Evolutionary conservation across 2,329 filamentous ascomycete genomes (phyloP).

Genomic region (Calycina marina): DNA sequence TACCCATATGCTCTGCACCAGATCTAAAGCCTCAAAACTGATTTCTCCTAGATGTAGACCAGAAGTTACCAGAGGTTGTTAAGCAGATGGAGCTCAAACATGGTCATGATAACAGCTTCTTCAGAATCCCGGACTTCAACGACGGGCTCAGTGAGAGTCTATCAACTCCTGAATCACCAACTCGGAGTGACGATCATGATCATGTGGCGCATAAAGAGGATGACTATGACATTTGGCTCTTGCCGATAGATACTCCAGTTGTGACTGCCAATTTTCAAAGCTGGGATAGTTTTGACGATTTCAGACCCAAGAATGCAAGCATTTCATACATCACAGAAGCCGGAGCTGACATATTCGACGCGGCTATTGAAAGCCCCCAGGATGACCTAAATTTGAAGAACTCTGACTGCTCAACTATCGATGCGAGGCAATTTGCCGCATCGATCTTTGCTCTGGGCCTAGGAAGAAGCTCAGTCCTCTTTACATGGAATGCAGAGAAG

Average conservation of each 20-base stretch:
- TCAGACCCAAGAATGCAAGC: slow-evolving; percentile 24
- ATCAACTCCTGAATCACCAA: no score
- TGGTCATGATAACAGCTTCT: slow-evolving; percentile 19
- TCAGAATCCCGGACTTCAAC: slow-evolving; percentile 17
- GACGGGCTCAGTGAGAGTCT: slow-evolving; percentile 10
- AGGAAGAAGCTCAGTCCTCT: slow-evolving; percentile 59
- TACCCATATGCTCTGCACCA: no score
- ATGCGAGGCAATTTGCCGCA: slow-evolving; percentile 33
- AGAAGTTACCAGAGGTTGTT: slow-evolving; percentile 12
- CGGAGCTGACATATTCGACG: slow-evolving; percentile 50
- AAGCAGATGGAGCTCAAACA: slow-evolving; percentile 8
- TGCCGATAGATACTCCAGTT: slow-evolving; percentile 22
- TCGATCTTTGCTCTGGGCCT: slow-evolving; percentile 53
- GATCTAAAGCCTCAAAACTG: not conserved
- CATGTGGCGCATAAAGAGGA: no score
- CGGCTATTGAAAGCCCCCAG: slow-evolving; percentile 31
- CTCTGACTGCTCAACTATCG: slow-evolving; percentile 28
- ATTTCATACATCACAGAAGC: slow-evolving; percentile 54
- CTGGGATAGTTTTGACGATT: slow-evolving; percentile 52
- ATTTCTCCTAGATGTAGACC: slow-evolving; percentile 16
- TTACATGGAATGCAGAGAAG: slow-evolving; percentile 40
- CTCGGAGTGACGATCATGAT: no score
- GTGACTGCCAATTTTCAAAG: slow-evolving; percentile 35
- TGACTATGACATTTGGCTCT: slow-evolving; percentile 32
- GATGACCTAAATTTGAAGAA: slow-evolving; percentile 29